phyloP scores from a whole-genome alignment of 2,329 filamentous ascomycete genomes.

The Albophoma yamanashiensis region DNA sequence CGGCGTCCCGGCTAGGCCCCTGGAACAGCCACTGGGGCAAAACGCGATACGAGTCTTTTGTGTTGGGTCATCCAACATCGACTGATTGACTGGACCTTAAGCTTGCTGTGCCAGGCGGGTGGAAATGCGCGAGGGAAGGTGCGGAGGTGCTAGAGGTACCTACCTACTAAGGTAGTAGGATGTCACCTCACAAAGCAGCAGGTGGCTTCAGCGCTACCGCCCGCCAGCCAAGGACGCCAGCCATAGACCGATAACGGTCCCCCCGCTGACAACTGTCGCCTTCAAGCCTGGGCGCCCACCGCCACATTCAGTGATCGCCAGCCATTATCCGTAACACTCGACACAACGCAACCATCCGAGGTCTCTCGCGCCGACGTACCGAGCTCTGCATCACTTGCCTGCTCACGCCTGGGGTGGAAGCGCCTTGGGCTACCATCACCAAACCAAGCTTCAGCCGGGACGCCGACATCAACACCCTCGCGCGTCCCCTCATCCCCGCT shows the following conservation, averaged over 20 bases:
- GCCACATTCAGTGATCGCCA: neutral
- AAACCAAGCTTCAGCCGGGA: neutral
- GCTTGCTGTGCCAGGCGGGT: neutral
- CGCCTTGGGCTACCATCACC: neutral
- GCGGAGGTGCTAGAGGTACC: too few relatives aligned
- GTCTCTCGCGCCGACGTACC: neutral
- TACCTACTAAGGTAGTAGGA: too few relatives aligned
- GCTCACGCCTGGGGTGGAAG: neutral
- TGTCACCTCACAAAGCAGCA: neutral
- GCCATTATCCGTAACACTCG: neutral
- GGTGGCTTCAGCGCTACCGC: neutral
- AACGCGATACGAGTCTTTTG: neutral
- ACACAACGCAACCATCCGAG: neutral
- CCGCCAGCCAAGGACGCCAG: neutral
- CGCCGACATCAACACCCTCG: neutral
- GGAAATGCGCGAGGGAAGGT: neutral
- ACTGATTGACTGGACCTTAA: neutral
- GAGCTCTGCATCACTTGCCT: neutral
- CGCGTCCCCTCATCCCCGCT: neutral
- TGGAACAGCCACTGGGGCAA: neutral
- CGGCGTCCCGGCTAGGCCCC: neutral
- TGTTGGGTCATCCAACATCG: neutral
- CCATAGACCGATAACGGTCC: neutral
- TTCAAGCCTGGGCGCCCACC: neutral
- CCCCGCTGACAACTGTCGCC: neutral